Evolutionary conservation across 2,329 filamentous ascomycete species (phyloP).

Genomic region (Alternaria ethzedia): DNA sequence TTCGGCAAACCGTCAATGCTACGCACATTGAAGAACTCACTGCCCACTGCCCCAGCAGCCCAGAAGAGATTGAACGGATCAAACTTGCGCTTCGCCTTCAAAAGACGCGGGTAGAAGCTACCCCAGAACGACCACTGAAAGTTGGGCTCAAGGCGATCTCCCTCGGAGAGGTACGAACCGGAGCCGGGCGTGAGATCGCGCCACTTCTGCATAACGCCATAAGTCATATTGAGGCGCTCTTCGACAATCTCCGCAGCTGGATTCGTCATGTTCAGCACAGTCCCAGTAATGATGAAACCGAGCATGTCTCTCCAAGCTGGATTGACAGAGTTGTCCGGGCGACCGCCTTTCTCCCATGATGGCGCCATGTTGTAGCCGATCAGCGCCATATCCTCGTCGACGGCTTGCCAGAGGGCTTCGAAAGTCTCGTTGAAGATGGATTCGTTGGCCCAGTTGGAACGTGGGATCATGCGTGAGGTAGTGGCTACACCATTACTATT

Average conservation of each 20-base stretch:
- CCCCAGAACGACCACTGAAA: not conserved
- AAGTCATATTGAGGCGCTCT: not conserved
- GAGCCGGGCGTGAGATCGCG: not conserved
- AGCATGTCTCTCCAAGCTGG: slow-evolving; percentile 1
- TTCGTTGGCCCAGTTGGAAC: not conserved
- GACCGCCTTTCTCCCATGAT: not conserved
- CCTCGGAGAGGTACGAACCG: not conserved
- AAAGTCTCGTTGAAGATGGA: not conserved
- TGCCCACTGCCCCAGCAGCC: not conserved
- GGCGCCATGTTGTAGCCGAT: not conserved
- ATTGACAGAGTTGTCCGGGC: slow-evolving; percentile 3
- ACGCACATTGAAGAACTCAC: not conserved
- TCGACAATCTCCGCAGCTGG: not conserved
- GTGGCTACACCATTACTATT: not conserved
- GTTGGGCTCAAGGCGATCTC: not conserved
- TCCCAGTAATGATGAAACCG: not conserved
- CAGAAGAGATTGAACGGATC: not conserved
- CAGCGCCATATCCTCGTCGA: not conserved
- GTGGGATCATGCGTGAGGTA: not conserved
- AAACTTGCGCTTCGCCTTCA: not conserved
- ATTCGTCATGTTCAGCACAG: not conserved
- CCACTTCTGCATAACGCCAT: not conserved
- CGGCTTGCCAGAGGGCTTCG: not conserved
- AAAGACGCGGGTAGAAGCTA: not conserved
- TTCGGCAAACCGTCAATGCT: not conserved